These are phyloP conservation scores for Dicorynia guianensis DNA, from an alignment of 306 rosid genomes.

Conservation along the genomic window DNA sequence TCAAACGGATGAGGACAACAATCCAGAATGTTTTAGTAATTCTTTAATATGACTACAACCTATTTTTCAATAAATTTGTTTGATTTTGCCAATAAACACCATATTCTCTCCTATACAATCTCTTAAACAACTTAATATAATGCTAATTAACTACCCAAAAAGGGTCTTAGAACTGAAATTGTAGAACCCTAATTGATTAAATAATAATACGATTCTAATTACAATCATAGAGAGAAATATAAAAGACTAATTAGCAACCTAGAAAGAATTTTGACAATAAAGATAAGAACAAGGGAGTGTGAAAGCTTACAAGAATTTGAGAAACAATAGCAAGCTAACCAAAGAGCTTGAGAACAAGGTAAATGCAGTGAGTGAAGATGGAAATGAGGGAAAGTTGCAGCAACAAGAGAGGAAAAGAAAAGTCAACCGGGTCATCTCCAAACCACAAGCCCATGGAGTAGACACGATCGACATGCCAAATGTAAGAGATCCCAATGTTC, in stretches of 20 bases:
- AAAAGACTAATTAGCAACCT: background rate
- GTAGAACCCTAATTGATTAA: background rate
- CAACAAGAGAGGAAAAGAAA: slow-evolving; percentile 55
- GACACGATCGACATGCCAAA: slow-evolving; percentile 48
- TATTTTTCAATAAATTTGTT: background rate
- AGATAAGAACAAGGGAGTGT: background rate
- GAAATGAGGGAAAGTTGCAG: slow-evolving; percentile 63
- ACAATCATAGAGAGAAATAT: background rate
- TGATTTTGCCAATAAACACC: background rate
- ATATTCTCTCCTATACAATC: background rate
- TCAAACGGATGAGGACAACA: no score
- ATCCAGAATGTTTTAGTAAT: background rate
- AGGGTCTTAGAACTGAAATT: no score
- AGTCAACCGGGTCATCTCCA: slow-evolving; percentile 60
- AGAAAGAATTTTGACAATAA: background rate
- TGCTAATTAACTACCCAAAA: background rate
- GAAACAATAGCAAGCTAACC: slow-evolving; percentile 67
- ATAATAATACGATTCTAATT: background rate
- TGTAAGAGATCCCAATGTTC: slow-evolving; percentile 24
- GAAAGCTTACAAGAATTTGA: slow-evolving; percentile 61
- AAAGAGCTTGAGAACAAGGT: slow-evolving; percentile 60
- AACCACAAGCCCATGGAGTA: slow-evolving; percentile 59
- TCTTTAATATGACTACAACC: background rate
- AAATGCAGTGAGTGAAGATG: slow-evolving; percentile 45
- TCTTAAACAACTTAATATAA: background rate